Base-by-base conservation (phyloP, 768 basidiomycete species). In the Suillus paluster region DNA sequence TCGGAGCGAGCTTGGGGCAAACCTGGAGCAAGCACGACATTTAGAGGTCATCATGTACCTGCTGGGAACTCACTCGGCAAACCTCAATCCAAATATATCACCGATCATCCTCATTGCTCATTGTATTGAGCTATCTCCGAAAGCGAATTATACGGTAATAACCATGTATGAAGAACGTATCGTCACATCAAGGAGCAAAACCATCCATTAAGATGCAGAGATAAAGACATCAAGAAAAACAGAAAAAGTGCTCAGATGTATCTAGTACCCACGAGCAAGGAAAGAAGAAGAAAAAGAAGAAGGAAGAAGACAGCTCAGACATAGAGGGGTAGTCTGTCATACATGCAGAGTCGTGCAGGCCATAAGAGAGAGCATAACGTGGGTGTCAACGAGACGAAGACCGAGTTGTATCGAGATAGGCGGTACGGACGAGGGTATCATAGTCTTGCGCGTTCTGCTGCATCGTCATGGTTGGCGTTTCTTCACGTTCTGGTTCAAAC, bases 401-500 rank as follows among this genome's bases (percentile, higher is more conserved):
- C 66, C 50, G 68, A 66, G 68, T 61, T 59, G 61, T 68, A 68
- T 56, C 67, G 66, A 66, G 57, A 63, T 61, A 63, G 69, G 60
- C 27, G 71, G 68, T 68, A 68, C 55, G 69, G 59, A 64, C 70
- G 64, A 59, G 57, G 60, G 67, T 64, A 69, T 73, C 56, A 63
- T 30, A 19, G 63, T 58, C 61, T 59, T 61, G 61, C 60, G 60
- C 41, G n/a, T 34, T 23, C 44, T 45, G 67, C 69, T 70, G 55
- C 67, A 64, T 50, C 66, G 60, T 69, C 76, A 92, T 77, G 84
- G 86, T 77, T 92, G 90, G 66, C 91, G 90, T 75, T 94, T 94
- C 84, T 97, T 96, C 72, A 97, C 94, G 75, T 97, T 97, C 79
- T 95, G 94, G 58, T 94, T 96, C 69, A 98, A n/a, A 80, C 96